Conservation (phyloP, 2,329 filamentous ascomycete species). For the Exophiala sp. region DNA sequence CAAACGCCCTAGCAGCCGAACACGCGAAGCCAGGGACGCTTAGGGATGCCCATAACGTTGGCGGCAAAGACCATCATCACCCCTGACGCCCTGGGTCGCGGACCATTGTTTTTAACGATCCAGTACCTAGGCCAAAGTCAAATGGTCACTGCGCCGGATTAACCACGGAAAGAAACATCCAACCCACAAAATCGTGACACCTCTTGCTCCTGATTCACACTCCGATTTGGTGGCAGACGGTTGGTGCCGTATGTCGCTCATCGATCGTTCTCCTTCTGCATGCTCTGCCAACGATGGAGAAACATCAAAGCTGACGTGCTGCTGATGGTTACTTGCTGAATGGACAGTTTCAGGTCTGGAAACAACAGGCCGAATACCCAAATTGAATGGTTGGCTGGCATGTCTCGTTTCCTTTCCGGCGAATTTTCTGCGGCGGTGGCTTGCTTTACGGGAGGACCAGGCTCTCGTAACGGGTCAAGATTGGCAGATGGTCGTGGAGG, state of each 20-base stretch:
- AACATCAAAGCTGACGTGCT: too few relatives aligned
- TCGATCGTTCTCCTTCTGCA: not conserved
- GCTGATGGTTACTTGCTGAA: too few relatives aligned
- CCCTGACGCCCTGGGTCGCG: too few relatives aligned
- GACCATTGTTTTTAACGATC: too few relatives aligned
- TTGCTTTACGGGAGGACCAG: constrained; percentile 2
- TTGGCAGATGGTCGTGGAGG: constrained; percentile 7
- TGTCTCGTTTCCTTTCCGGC: constrained; percentile 3
- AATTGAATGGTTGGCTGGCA: constrained; percentile 10
- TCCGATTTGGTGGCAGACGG: too few relatives aligned
- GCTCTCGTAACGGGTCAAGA: constrained; percentile 12
- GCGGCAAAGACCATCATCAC: too few relatives aligned
- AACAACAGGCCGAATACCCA: not conserved
- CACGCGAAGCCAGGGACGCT: not conserved
- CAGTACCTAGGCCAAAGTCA: not conserved
- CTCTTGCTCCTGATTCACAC: not conserved
- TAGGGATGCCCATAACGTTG: too few relatives aligned
- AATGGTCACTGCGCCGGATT: constrained; percentile 3
- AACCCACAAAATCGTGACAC: not conserved
- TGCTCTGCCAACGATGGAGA: not conserved
- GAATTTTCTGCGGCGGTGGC: constrained; percentile 5
- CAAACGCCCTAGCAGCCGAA: not conserved
- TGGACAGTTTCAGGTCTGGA: not conserved
- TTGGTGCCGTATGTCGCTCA: not conserved
- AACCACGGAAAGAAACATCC: constrained; percentile 8